phyloP scores from a whole-genome alignment of 2,329 filamentous ascomycete species.

The Ceratocystiopsis brevicomis region DNA sequence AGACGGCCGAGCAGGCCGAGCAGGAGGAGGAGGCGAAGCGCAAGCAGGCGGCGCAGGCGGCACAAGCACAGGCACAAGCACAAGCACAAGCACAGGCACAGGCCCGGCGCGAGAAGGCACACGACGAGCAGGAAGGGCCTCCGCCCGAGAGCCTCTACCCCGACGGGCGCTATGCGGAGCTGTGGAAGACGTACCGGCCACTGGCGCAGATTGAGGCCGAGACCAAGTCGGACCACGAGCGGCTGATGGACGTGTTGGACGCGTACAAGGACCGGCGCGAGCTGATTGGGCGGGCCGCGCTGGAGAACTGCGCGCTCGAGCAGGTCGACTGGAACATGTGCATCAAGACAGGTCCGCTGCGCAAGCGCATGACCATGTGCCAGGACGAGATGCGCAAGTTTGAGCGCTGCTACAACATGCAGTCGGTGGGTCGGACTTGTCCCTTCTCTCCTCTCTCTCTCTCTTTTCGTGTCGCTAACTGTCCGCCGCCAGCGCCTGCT shows the following conservation, averaged over 20 bases:
- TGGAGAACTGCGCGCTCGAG: conserved; percentile 86
- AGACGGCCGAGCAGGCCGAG: conserved; percentile 2
- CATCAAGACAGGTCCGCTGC: conserved; percentile 52
- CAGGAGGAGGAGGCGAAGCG: conserved; percentile 12
- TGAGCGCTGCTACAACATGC: conserved; percentile 75
- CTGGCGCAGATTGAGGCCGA: conserved; percentile 49
- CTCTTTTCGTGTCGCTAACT: neutral
- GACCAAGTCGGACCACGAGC: conserved; percentile 58
- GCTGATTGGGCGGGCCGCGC: conserved; percentile 57
- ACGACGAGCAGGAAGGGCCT: conserved; percentile 12
- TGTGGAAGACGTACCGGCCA: conserved; percentile 84
- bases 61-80: conserved; percentile 8
- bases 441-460: neutral
- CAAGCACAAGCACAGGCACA: conserved; percentile 1
- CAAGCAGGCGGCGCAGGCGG: conserved; percentile 5
- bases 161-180: conserved; percentile 53
- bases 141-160: conserved; percentile 34
- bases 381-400: conserved; percentile 57
- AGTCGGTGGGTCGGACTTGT: conserved; percentile 50
- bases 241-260: conserved; percentile 60
- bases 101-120: too few species aligned
- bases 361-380: conserved; percentile 61
- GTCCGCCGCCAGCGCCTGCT: conserved; percentile 49
- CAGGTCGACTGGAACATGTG: conserved; percentile 70
- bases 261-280: conserved; percentile 68